phyloP scores from a whole-genome alignment of 306 rosid genomes.

The Sicyos baderoa region DNA sequence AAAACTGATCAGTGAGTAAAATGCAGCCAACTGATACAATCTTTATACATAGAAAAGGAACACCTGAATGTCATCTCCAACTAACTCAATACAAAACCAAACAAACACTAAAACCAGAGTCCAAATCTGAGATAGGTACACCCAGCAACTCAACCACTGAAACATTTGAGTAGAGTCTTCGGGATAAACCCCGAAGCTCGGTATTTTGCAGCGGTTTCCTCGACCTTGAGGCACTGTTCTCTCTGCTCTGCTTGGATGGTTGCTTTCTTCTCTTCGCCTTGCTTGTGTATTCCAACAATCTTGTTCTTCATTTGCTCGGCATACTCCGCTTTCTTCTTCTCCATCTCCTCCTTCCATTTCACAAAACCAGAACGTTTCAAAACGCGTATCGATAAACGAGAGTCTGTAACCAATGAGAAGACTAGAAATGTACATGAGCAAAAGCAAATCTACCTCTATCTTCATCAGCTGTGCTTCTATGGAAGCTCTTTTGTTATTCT shows the following conservation, averaged over 20 bases:
- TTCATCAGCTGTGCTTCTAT: conserved; percentile 54
- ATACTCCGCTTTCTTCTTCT: conserved; percentile 24
- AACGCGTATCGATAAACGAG: neutral
- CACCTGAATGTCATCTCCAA: neutral
- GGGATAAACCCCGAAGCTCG: conserved; percentile 16
- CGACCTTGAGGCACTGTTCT: conserved; percentile 18
- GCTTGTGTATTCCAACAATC: conserved; percentile 17
- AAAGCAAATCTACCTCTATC: conserved; percentile 47
- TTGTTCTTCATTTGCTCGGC: conserved; percentile 17
- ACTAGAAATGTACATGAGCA: neutral
- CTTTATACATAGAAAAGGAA: conserved; percentile 4
- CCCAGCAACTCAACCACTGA: conserved; percentile 11
- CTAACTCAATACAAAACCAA: neutral
- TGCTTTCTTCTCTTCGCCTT: conserved; percentile 21
- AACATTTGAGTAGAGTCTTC: conserved; percentile 12
- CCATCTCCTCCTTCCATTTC: conserved; percentile 16
- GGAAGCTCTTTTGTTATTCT: conserved; percentile 42
- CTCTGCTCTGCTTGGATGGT: conserved; percentile 2
- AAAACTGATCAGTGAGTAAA: neutral
- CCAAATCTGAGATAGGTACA: neutral
- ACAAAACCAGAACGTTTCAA: neutral
- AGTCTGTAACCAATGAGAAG: neutral
- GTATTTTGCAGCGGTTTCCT: conserved; percentile 17
- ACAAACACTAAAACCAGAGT: neutral
- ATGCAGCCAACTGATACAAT: neutral